Base-by-base conservation (phyloP, 345 rosid species). In the Camelina sativa region DNA sequence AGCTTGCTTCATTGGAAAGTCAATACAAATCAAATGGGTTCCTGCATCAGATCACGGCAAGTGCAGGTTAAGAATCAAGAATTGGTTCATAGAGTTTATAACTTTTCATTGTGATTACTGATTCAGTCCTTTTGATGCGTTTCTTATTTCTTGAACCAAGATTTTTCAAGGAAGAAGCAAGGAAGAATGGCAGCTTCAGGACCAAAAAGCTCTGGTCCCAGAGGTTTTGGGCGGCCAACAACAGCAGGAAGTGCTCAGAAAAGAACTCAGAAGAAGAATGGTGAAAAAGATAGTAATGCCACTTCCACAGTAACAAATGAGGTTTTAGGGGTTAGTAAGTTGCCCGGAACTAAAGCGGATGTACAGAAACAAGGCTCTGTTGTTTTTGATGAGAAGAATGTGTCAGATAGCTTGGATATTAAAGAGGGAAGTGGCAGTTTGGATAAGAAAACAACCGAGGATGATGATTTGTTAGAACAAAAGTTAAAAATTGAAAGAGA, bases 131-230 rank as follows among this genome's bases (percentile, higher is more conserved):
- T 57, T 48, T 69, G 52, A 12, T 65, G 50, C 28, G 61, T 13
- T 44, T 16, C 19, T 73, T 41, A 3, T 46, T n/a, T 44, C 65
- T 52, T 38, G 55, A 65, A 30, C 11, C n/a, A 81, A 91, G 98
- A 91, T 80, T 94, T 87, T 83, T 81, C 90, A 10, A 83, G 75
- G 83, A 84, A 82, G 85, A 94, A 82, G 78, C 88, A 69, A 40
- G 85, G 82, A 76, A 88, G 65, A 71, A 50, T 54, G 34, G 71
- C 90, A 9, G 67, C 77, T 43, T 80, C 86, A 17, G 82, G 81
- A 54, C 75, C 91, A 11, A 84, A 79, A 82, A 83, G 77, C 52
- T 76, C 89, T 62, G 44, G 75, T 62, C 65, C 87, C 0, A 86
- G 85, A 84, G 88, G 92, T 11, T 86, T 85, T 62, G 69, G 72